Evolutionary conservation across 2,329 filamentous ascomycete genomes (phyloP).

Genomic region (Nemania bipapillata): DNA sequence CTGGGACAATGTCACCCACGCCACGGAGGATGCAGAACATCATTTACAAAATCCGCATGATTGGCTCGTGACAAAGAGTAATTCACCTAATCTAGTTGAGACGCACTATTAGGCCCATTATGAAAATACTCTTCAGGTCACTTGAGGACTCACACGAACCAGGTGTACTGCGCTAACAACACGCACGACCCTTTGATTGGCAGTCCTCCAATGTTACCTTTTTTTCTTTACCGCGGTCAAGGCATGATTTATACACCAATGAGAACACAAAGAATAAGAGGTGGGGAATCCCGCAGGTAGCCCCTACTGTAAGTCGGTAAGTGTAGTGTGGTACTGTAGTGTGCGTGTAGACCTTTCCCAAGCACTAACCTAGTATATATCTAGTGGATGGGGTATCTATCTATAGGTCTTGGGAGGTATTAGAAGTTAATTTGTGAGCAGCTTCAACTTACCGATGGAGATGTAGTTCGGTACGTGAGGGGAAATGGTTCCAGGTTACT

Average conservation of each 20-base stretch:
- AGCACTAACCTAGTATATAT: slow-evolving; percentile 7
- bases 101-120: slow-evolving; percentile 2
- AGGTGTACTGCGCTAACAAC: slow-evolving; percentile 1
- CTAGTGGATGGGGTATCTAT: not conserved
- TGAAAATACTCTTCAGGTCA: not conserved
- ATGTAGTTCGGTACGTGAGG: slow-evolving; percentile 10
- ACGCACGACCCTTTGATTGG: not conserved
- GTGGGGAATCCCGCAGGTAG: slow-evolving; percentile 15
- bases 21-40: slow-evolving; percentile 16
- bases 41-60: not conserved
- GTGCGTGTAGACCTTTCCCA: not conserved
- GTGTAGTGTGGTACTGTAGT: not conserved
- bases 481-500: not conserved
- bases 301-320: not conserved
- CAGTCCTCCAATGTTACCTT: not conserved
- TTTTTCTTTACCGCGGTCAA: slow-evolving; percentile 15
- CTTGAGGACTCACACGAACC: slow-evolving; percentile 3
- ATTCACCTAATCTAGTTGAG: slow-evolving; percentile 22
- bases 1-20: slow-evolving; percentile 1
- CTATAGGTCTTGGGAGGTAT: not conserved
- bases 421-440: slow-evolving; percentile 6
- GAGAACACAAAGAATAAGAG: not conserved
- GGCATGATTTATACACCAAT: slow-evolving; percentile 1
- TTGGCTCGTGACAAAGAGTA: slow-evolving; percentile 23
- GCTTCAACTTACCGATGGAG: slow-evolving; percentile 18